A percentile compares a stretch with the other conserved stretches of the same genome.
Conservation (phyloP, 805 yeast genomes). For the Starmerella ratchasimensis region DNA sequence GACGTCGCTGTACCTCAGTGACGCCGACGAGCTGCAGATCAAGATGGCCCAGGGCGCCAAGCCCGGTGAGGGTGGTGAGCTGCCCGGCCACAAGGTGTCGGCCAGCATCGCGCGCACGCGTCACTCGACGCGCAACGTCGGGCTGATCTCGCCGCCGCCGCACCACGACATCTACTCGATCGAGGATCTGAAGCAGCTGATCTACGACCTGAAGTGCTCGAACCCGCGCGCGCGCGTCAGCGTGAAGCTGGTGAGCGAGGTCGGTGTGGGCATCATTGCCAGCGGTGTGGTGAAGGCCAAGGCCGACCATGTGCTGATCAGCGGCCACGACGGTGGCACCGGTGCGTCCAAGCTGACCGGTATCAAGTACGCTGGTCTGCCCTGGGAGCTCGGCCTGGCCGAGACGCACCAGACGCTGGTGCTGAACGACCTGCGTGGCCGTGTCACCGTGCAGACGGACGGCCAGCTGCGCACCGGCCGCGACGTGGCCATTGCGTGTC, state of each 20-base stretch:
- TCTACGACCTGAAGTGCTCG: conserved; percentile 90
- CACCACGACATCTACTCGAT: conserved; percentile 97
- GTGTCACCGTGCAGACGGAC: conserved; percentile 94
- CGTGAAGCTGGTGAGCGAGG: conserved; percentile 92
- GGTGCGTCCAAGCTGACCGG: conserved; percentile 99
- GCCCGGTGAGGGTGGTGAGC: conserved; percentile 99
- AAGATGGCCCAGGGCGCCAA: conserved; percentile 99
- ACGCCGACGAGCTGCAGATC: conserved; percentile 94
- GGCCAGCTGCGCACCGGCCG: conserved; percentile 96
- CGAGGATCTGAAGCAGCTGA: conserved; percentile 92
- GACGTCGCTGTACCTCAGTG: conserved; percentile 83
- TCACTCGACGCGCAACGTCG: conserved; percentile 94
- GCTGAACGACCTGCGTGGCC: conserved; percentile 86
- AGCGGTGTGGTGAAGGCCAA: conserved; percentile 99
- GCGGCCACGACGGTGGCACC: conserved; percentile 99
- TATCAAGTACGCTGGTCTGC: conserved; percentile 91
- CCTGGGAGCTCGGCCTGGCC: conserved; percentile 97
- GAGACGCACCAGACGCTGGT: conserved; percentile 97
- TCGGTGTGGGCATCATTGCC: conserved; percentile 97
- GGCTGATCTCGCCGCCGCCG: conserved; percentile 95
- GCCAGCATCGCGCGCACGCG: conserved; percentile 82
- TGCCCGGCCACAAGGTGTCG: conserved; percentile 88
- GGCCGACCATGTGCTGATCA: conserved; percentile 87
- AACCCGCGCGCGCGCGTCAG: conserved; percentile 96
- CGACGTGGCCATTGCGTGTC: conserved; percentile 90